Conservation (phyloP, 2,329 filamentous ascomycete species). For the Aspergillus ruber region DNA sequence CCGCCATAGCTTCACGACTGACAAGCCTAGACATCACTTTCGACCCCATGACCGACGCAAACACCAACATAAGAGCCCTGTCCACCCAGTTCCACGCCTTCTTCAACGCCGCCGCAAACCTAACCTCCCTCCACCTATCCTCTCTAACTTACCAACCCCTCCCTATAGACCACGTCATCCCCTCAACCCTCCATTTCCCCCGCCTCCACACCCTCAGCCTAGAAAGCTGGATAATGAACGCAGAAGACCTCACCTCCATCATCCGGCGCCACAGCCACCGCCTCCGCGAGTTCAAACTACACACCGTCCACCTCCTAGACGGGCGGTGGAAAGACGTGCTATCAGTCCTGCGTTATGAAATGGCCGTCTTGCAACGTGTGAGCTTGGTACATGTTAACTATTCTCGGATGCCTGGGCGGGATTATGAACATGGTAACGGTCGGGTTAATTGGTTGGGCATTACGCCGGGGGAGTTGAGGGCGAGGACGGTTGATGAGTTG, state of each 20-base stretch:
- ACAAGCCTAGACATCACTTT: conserved; percentile 58
- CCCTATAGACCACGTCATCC: conserved; percentile 56
- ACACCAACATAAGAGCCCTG: conserved; percentile 52
- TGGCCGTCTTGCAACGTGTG: conserved; percentile 57
- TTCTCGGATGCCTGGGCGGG: conserved; percentile 47
- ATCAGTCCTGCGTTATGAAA: conserved; percentile 48
- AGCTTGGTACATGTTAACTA: conserved; percentile 60
- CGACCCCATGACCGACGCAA: conserved; percentile 52
- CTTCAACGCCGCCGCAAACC: conserved; percentile 51
- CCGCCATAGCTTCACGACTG: conserved; percentile 50
- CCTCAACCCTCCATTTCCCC: conserved; percentile 52
- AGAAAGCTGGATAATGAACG: conserved; percentile 56
- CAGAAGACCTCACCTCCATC: conserved; percentile 55
- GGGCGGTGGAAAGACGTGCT: conserved; percentile 55
- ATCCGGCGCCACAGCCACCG: conserved; percentile 50
- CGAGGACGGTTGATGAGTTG: conserved; percentile 25
- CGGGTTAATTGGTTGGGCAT: neutral
- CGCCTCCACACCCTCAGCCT: conserved; percentile 59
- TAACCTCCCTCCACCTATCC: conserved; percentile 59
- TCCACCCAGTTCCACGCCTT: conserved; percentile 53
- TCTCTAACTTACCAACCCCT: conserved; percentile 55
- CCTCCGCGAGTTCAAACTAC: conserved; percentile 53
- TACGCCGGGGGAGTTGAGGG: conserved; percentile 20
- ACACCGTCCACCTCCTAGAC: conserved; percentile 55
- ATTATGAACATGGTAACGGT: conserved; percentile 14